A percentile compares a stretch with the other conserved stretches of the same genome.
Conservation (phyloP, 352 stramenopile genomes). For the Pilasporangium apinafurcum region DNA sequence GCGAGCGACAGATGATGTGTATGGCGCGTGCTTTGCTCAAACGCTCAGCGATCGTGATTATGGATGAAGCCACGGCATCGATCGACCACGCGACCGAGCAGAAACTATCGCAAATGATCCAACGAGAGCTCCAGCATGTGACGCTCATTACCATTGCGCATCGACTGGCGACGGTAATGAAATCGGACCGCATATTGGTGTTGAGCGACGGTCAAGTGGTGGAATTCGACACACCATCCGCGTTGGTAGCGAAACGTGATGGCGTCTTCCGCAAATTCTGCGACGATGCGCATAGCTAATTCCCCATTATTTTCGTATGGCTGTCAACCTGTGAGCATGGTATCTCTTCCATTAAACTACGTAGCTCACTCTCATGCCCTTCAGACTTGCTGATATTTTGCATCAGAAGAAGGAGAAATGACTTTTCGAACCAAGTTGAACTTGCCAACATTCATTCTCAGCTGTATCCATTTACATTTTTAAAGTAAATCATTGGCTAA, state of each 20-base stretch:
- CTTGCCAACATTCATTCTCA: no score
- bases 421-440: no score
- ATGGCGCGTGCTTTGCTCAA: slow-evolving; percentile 83
- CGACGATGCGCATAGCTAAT: no score
- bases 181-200: slow-evolving; percentile 83
- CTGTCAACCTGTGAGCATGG: no score
- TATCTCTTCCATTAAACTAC: no score
- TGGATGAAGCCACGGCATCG: slow-evolving; percentile 62
- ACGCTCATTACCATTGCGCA: slow-evolving; percentile 92
- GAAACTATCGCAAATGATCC: slow-evolving; percentile 58
- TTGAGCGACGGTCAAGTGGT: slow-evolving; percentile 73
- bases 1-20: slow-evolving; percentile 87
- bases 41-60: slow-evolving; percentile 58
- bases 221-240: slow-evolving; percentile 73
- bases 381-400: no score
- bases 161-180: slow-evolving; percentile 86
- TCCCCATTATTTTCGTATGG: no score
- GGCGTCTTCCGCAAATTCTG: slow-evolving; percentile 6
- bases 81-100: slow-evolving; percentile 81
- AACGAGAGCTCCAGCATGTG: slow-evolving; percentile 70
- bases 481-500: no score
- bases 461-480: no score
- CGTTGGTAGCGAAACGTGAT: not conserved
- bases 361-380: no score
- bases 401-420: no score